Evolutionary conservation across 1,284 basidiomycete species (phyloP).

Genomic region (Cryptococcus jaspeensis): DNA sequence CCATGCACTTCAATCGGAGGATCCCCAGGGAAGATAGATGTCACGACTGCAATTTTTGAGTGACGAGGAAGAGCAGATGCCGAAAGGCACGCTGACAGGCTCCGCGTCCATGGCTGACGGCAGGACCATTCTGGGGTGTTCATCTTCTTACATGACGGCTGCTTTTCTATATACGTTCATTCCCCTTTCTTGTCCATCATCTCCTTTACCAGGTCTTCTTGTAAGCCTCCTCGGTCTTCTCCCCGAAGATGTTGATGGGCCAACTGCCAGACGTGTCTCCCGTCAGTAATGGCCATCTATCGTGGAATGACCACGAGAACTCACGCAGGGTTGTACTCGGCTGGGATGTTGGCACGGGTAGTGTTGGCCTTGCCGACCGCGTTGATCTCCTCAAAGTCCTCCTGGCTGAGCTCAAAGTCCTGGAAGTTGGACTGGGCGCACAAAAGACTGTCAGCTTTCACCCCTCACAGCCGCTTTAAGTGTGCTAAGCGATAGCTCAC

Average conservation of each 20-base stretch:
- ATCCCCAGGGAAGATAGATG: too few species aligned
- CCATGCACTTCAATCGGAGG: too few species aligned
- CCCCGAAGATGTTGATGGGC: slow-evolving; percentile 68
- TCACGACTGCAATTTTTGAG: too few species aligned
- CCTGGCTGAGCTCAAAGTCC: slow-evolving; percentile 62
- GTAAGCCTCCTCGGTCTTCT: slow-evolving; percentile 59
- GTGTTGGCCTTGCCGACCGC: slow-evolving; percentile 59
- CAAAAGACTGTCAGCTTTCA: too few species aligned
- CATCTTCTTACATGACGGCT: neutral
- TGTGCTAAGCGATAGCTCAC: slow-evolving; percentile 20
- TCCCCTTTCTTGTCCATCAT: neutral
- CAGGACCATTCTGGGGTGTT: too few species aligned
- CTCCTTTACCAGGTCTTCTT: slow-evolving; percentile 44
- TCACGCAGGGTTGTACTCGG: slow-evolving; percentile 56
- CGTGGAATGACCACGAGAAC: neutral
- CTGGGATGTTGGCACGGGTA: slow-evolving; percentile 64
- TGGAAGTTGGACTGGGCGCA: slow-evolving; percentile 67
- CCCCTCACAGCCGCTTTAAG: slow-evolving; percentile 7
- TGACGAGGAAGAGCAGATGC: too few species aligned
- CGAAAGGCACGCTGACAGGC: too few species aligned
- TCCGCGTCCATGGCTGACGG: too few species aligned
- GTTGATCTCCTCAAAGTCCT: slow-evolving; percentile 62
- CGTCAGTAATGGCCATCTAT: neutral
- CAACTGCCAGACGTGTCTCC: slow-evolving; percentile 50
- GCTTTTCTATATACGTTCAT: neutral